These are phyloP conservation scores for Scheffersomyces quercinus DNA, from an alignment of 1,139 yeast genomes.

Conservation along the genomic window DNA sequence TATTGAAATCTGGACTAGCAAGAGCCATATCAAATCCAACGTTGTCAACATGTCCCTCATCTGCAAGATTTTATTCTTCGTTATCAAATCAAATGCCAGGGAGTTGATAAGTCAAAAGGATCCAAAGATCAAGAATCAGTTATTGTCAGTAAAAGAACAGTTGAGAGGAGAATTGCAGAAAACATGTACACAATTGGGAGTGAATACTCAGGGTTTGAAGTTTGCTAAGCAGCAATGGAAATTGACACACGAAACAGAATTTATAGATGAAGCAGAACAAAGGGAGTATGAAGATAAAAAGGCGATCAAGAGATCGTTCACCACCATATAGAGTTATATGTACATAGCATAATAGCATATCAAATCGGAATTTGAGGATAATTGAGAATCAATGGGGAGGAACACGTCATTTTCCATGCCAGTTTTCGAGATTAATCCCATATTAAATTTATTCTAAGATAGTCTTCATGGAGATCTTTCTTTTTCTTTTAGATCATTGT, in stretches of 20 bases:
- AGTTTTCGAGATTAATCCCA: no score
- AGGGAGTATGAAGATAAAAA: constrained; percentile 53
- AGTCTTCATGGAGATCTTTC: no score
- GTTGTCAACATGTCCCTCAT: constrained; percentile 59
- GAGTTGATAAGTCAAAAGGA: constrained; percentile 72
- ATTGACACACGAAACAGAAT: constrained; percentile 69
- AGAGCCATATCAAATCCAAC: constrained; percentile 42
- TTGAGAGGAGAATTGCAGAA: constrained; percentile 53
- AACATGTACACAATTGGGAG: constrained; percentile 69
- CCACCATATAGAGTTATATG: constrained; percentile 25
- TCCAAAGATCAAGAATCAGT: constrained; percentile 57
- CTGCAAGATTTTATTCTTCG: constrained; percentile 72
- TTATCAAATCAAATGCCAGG: constrained; percentile 70
- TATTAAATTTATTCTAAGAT: no score
- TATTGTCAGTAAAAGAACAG: constrained; percentile 57
- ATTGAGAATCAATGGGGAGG: no score
- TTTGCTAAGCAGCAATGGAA: constrained; percentile 80
- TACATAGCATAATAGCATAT: background rate
- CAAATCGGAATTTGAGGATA: no score
- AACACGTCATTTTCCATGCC: no score
- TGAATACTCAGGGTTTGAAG: constrained; percentile 80
- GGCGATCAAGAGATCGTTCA: constrained; percentile 69
- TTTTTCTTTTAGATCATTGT: no score
- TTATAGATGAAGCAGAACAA: constrained; percentile 69
- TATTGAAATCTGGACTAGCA: constrained; percentile 72